Conservation (phyloP, 2,329 filamentous ascomycete species). For the Talaromyces sp. region DNA sequence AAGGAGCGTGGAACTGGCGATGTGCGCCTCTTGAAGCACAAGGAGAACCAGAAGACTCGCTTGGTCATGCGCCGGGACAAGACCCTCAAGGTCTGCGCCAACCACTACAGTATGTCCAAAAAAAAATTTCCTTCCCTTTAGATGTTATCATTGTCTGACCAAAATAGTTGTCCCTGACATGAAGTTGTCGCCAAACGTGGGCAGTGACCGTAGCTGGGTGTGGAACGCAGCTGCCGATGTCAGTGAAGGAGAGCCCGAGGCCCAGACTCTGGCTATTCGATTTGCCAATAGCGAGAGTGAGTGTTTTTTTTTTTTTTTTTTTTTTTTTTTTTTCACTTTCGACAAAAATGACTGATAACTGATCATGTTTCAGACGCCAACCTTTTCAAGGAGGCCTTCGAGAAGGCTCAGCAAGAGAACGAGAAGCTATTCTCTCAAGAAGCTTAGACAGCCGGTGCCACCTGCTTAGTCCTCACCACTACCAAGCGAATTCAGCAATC, state of each 20-base stretch:
- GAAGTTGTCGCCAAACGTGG: constrained; percentile 97
- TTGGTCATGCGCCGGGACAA: constrained; percentile 99
- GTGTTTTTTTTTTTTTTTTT: constrained; percentile 28
- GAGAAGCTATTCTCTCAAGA: constrained; percentile 71
- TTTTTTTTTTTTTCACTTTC: no score
- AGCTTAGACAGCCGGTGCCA: constrained; percentile 24
- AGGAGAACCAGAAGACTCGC: constrained; percentile 95
- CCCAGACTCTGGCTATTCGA: constrained; percentile 90
- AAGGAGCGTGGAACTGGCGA: constrained; percentile 98
- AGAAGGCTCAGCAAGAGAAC: constrained; percentile 95
- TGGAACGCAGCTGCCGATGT: constrained; percentile 98
- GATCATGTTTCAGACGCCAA: constrained; percentile 70
- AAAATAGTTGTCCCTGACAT: constrained; percentile 85
- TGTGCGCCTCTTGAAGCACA: constrained; percentile 94
- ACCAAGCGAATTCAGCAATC: neutral
- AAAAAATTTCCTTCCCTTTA: no score
- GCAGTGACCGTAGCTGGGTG: constrained; percentile 97
- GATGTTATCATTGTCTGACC: no score
- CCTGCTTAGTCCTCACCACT: neutral
- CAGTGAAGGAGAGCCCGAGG: constrained; percentile 95
- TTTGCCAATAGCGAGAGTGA: constrained; percentile 96
- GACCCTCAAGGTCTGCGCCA: constrained; percentile 99
- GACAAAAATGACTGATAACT: neutral
- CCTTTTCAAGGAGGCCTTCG: constrained; percentile 93
- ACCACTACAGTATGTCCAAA: constrained; percentile 95